Evolutionary conservation across 768 basidiomycete genomes (phyloP).

Genomic region (Pleurotus ostreatus): DNA sequence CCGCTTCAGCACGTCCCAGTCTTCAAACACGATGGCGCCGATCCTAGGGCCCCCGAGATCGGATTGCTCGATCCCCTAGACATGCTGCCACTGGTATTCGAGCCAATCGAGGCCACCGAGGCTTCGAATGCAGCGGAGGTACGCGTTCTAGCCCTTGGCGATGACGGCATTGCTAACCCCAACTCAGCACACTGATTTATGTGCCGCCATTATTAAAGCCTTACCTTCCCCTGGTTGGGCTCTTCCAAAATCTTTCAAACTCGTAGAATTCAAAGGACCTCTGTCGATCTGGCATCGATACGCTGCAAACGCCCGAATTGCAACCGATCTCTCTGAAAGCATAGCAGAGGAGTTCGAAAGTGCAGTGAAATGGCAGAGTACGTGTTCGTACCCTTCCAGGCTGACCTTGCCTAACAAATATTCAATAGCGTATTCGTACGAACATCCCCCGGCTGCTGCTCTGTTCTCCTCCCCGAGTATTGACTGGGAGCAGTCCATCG

Average conservation of each 20-base stretch:
- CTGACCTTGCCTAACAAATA: neutral
- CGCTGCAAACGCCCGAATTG: slow-evolving; percentile 30
- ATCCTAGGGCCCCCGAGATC: slow-evolving; percentile 32
- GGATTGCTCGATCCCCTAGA: slow-evolving; percentile 53
- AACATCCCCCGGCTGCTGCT: slow-evolving; percentile 42
- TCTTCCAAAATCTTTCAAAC: slow-evolving; percentile 15
- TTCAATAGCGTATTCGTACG: slow-evolving; percentile 39
- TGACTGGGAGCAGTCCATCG: slow-evolving; percentile 58
- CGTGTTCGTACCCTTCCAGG: slow-evolving; percentile 8
- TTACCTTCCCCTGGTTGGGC: slow-evolving; percentile 25
- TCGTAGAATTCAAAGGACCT: slow-evolving; percentile 28
- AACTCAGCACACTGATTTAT: slow-evolving; percentile 26
- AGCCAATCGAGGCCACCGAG: slow-evolving; percentile 11
- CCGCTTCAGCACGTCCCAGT: slow-evolving; percentile 44
- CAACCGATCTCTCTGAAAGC: slow-evolving; percentile 27
- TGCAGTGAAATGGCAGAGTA: slow-evolving; percentile 53
- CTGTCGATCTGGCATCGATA: slow-evolving; percentile 42
- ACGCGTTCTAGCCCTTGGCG: neutral
- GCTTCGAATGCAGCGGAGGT: neutral
- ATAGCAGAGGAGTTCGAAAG: slow-evolving; percentile 45
- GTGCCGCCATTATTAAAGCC: slow-evolving; percentile 18
- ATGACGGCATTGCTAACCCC: no score
- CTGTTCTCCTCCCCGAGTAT: slow-evolving; percentile 44
- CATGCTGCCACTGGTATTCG: slow-evolving; percentile 43
- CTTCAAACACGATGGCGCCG: slow-evolving; percentile 31